phyloP scores from a whole-genome alignment of 495 filamentous ascomycete genomes.

The Umbilicaria muhlenbergii region DNA sequence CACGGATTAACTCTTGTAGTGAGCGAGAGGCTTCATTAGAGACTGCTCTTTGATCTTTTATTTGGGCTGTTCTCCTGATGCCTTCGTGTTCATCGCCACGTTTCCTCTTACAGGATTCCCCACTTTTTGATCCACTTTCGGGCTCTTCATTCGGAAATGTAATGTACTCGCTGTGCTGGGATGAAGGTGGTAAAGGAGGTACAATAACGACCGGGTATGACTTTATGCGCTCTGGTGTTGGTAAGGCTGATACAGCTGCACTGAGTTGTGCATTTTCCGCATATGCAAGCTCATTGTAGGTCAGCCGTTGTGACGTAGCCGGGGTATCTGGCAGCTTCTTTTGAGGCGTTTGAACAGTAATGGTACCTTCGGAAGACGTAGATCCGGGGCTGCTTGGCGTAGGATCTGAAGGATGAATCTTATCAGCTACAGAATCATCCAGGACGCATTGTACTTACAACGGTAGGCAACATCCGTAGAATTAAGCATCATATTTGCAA shows the following conservation, averaged over 20 bases:
- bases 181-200: constrained; percentile 4
- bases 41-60: constrained; percentile 61
- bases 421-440: neutral
- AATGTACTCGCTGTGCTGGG: constrained; percentile 4
- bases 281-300: too few species aligned
- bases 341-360: too few species aligned
- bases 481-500: constrained; percentile 43
- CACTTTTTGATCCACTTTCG: neutral
- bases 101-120: constrained; percentile 8
- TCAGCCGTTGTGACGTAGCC: too few species aligned
- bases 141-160: constrained; percentile 2
- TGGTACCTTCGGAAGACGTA: neutral
- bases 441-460: constrained; percentile 24
- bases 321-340: too few species aligned
- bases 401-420: constrained; percentile 18
- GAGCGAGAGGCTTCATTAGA: constrained; percentile 55
- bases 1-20: constrained; percentile 48
- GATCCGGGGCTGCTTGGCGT: constrained; percentile 19
- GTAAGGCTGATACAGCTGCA: too few species aligned
- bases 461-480: constrained; percentile 36
- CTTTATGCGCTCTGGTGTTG: too few species aligned
- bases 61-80: constrained; percentile 18
- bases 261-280: too few species aligned
- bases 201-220: constrained; percentile 8
- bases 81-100: constrained; percentile 17